phyloP scores from a whole-genome alignment of 495 filamentous ascomycete genomes.

The Penicillium odoratum region DNA sequence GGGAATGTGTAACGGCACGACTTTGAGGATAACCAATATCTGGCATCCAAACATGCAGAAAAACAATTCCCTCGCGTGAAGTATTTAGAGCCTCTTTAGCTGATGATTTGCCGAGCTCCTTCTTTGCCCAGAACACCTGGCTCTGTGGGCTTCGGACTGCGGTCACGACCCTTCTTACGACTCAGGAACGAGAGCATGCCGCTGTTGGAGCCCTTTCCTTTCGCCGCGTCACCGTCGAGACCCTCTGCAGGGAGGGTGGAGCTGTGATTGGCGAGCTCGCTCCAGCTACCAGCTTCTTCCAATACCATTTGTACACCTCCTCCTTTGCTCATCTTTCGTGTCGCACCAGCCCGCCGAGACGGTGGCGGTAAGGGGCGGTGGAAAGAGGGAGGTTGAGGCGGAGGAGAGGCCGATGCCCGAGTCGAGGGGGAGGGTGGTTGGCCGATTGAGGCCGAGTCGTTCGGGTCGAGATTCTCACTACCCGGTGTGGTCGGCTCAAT shows the following conservation, averaged over 20 bases:
- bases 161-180: constrained; percentile 84
- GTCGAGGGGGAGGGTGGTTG: constrained; percentile 28
- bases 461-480: constrained; percentile 33
- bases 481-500: constrained; percentile 28
- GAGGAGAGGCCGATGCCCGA: constrained; percentile 27
- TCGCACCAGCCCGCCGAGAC: constrained; percentile 35
- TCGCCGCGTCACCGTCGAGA: constrained; percentile 43
- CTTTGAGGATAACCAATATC: neutral
- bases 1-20: neutral
- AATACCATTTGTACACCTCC: constrained; percentile 91
- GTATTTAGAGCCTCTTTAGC: constrained; percentile 21
- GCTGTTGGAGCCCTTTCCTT: constrained; percentile 54
- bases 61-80: too few relatives aligned
- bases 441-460: constrained; percentile 25
- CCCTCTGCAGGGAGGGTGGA: constrained; percentile 72
- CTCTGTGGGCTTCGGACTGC: constrained; percentile 93
- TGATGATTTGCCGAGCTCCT: constrained; percentile 68
- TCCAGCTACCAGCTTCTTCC: constrained; percentile 86
- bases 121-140: constrained; percentile 93
- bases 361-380: constrained; percentile 37
- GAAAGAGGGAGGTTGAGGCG: constrained; percentile 36
- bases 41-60: neutral
- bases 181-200: constrained; percentile 89
- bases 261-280: constrained; percentile 79
- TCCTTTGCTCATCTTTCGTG: constrained; percentile 66